A percentile compares a stretch with the other conserved stretches of the same genome.
These are phyloP conservation scores for Tylopilus sp. DNA, from an alignment of 768 basidiomycete species.

Conservation along the genomic window DNA sequence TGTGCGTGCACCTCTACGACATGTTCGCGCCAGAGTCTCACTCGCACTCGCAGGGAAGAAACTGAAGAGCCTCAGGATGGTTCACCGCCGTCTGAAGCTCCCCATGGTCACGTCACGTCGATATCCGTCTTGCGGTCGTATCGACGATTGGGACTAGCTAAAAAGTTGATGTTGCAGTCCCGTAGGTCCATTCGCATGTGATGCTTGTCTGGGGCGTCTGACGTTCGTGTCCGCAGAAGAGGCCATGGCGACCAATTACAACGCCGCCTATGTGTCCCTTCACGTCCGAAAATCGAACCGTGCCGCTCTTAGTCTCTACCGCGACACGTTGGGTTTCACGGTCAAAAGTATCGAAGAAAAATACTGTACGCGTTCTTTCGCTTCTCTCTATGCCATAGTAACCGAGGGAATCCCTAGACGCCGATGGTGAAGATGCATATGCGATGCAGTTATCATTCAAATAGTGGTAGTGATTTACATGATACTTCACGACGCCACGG, in stretches of 20 bases:
- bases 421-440: constrained; percentile 93
- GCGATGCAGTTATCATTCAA: constrained; percentile 77
- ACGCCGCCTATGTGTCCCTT: constrained; percentile 78
- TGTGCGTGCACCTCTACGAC: constrained; percentile 47
- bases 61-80: constrained; percentile 40
- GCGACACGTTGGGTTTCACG: constrained; percentile 86
- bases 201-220: background rate
- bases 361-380: constrained; percentile 82
- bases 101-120: constrained; percentile 93
- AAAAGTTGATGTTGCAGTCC: constrained; percentile 89
- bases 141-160: constrained; percentile 87
- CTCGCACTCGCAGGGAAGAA: constrained; percentile 52
- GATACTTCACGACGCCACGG: constrained; percentile 2
- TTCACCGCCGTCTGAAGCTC: constrained; percentile 47
- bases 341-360: constrained; percentile 83
- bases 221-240: constrained; percentile 53
- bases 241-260: constrained; percentile 87
- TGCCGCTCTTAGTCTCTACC: constrained; percentile 84
- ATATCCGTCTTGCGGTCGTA: constrained; percentile 92
- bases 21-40: constrained; percentile 24
- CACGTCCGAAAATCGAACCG: constrained; percentile 96
- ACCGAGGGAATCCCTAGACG: constrained; percentile 50
- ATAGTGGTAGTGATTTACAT: constrained; percentile 9
- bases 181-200: constrained; percentile 51
- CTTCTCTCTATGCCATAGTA: background rate